These are phyloP conservation scores for Sporothrix schenckii DNA, from an alignment of 2,329 filamentous ascomycete genomes.

Conservation along the genomic window DNA sequence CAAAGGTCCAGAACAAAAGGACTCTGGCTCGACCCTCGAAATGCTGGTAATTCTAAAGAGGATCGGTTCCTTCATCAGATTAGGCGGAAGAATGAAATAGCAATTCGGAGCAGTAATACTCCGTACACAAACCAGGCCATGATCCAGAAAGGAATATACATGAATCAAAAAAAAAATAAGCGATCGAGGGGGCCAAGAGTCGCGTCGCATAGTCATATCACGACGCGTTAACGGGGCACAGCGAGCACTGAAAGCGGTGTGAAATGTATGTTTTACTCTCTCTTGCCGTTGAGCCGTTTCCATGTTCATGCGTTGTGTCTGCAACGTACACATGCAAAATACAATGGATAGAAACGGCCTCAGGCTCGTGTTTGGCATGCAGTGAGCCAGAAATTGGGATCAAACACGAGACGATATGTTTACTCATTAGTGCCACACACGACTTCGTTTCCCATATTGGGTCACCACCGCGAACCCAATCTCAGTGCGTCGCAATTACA, in stretches of 20 bases:
- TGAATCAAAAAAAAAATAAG: neutral
- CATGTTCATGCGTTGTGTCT: neutral
- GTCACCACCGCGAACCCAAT: neutral
- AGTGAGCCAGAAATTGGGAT: neutral
- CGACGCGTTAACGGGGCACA: constrained; percentile 22
- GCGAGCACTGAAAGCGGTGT: neutral
- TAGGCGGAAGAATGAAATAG: neutral
- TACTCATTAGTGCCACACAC: neutral
- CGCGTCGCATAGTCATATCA: constrained; percentile 6
- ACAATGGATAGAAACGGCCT: neutral
- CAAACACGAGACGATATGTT: neutral
- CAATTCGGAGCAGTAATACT: neutral
- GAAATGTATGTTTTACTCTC: too few species aligned
- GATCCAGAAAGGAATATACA: neutral
- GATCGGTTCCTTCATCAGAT: constrained; percentile 13
- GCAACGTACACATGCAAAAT: neutral
- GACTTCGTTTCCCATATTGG: neutral
- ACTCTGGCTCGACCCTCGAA: constrained; percentile 2
- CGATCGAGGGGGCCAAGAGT: neutral
- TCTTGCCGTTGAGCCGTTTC: neutral
- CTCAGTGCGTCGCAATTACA: neutral
- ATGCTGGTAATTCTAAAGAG: constrained; percentile 1
- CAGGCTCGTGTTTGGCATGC: neutral
- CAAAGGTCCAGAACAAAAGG: neutral
- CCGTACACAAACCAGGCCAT: neutral